phyloP scores from a whole-genome alignment of 2,329 filamentous ascomycete genomes.

The Claviceps spartinae region DNA sequence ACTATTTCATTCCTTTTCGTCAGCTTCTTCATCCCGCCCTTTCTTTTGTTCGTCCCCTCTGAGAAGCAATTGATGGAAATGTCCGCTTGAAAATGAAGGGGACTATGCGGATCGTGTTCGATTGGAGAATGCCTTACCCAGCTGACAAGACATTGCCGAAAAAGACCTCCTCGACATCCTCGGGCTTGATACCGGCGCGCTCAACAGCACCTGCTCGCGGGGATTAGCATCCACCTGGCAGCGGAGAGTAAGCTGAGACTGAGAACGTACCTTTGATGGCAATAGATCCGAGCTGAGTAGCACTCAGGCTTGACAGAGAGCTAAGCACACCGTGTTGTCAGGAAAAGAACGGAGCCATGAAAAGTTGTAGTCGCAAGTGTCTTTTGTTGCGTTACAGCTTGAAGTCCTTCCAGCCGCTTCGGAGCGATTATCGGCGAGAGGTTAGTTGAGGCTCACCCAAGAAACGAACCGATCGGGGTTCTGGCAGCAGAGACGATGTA shows the following conservation, averaged over 20 bases:
- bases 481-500: conserved; percentile 90
- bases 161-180: conserved; percentile 90
- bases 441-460: conserved; percentile 48
- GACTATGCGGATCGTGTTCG: neutral
- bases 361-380: neutral
- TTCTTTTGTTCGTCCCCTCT: no score
- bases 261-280: conserved; percentile 69
- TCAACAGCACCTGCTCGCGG: conserved; percentile 54
- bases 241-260: neutral
- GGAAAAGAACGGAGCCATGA: neutral
- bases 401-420: neutral
- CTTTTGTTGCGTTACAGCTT: neutral
- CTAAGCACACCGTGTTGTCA: conserved; percentile 29
- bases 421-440: conserved; percentile 3
- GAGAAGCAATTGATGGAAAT: no score
- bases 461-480: conserved; percentile 87
- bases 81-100: neutral
- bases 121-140: conserved; percentile 44
- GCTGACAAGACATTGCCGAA: conserved; percentile 97
- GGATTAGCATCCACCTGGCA: neutral
- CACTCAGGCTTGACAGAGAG: conserved; percentile 75
- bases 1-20: conserved; percentile 29
- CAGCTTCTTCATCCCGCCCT: no score
- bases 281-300: conserved; percentile 74
- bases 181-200: conserved; percentile 74